Evolutionary conservation across 768 basidiomycete genomes (phyloP), one percentile per base, ranked within the genome.

Genomic region (Xerocomellus dryophilus): DNA sequence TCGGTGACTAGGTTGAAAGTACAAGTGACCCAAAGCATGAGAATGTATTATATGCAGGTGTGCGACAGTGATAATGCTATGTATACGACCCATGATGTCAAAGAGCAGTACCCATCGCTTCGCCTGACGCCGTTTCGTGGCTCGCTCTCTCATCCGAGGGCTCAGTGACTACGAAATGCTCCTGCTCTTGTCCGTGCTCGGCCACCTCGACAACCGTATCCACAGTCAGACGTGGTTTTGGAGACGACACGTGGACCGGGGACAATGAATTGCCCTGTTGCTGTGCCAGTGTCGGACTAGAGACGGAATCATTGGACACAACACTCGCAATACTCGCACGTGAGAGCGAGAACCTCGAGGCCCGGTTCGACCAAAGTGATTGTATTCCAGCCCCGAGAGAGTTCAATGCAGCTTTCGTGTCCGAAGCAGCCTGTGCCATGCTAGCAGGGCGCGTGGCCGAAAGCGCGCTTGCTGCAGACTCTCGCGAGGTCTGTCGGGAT

Each of bases 321-420:
- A 58, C 47, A 35, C 70, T 69, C 21, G 50, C 55, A n/a, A 64
- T 20, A 39, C 71, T 69, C 36, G 52, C 50, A 44, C 69, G 71
- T 11, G 72, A 65, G 29, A 71, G 56, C 15, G 78, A 73, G 57
- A 78, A 70, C 45, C 76, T 70, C 2, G 74, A 60, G 7, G 75
- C 60, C 12, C 77, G 70, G 48, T 52, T 71, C 34, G 76, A 67
- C 66, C 80, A 73, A 61, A 82, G 75, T 14, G 80, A 77, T 14
- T 81, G 77, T 52, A 82, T 71, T 40, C 76, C 75, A 9, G 71
- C 66, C 42, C 79, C 78, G 66, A 79, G 74, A 15, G 74, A 62
- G 39, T 63, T 70, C 17, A 78, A 40, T 5, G 73, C 65, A 17
- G 71, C 66, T 53, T 72, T 70, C 15, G 73, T 61, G 43, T 72